Base-by-base conservation (phyloP, 2,329 filamentous ascomycete genomes). In the Sporothrix globosa region DNA sequence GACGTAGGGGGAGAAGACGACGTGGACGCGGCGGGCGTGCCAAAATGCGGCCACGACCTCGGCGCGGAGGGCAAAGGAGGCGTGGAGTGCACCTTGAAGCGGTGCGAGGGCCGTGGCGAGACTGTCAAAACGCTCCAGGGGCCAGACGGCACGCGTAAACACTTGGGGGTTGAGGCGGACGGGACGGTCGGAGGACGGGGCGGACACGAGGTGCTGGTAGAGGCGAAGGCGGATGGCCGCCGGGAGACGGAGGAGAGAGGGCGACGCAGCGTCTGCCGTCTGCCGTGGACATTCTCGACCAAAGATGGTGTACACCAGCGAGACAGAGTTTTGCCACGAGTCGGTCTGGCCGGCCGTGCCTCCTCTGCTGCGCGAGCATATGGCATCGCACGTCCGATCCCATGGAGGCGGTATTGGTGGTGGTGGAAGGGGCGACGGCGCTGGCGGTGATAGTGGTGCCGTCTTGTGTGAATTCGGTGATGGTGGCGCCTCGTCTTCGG, bases 11-110 rank as follows among this genome's bases (percentile, higher is more conserved):
- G 81, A 81, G 21, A 80, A 78, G 0, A 80, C 77, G 27, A 79
- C 75, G 69, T 84, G 82, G 30, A 84, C 81, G 11, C 73, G 75
- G 21, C 78, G 75, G 2, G 74, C 74, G 27, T 77, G 75, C 7
- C 83, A 77, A 2, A 83, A 73, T 0, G 78, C 69, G 2, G 80
- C 72, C 41, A 83, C 74, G 0, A 82, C 30, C 50, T 82, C 80
- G 4, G 79, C 77, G 7, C 79, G 77, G 69, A 83, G 77, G 4
- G 72, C 76, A 27, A 79, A 80, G 2, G 34, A 65, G 0, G 66
- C 3, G 4, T 6, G 5, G 1, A 71, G 48, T 7, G 66, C 66
- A n/a, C 69, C 69, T 11, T 54, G 39, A 11, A 65, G 3, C 10
- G 58, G 19, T 0, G 39, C 24, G 4, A 68, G 13, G 77, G 81